Base-by-base conservation (phyloP, 164 flowering plant genomes). In the Nelumbo lutea region DNA sequence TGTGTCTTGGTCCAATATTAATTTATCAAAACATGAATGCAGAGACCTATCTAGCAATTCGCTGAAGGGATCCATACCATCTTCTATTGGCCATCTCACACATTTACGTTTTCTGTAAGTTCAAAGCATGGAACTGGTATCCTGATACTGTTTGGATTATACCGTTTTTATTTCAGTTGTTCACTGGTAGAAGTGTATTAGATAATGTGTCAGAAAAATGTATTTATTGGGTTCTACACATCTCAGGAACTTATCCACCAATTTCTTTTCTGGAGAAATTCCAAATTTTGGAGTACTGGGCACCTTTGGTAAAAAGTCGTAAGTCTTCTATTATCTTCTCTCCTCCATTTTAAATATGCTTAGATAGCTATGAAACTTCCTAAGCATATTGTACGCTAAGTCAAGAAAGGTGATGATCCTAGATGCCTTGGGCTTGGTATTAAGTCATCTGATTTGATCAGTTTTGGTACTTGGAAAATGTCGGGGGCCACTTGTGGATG, bases 11-110 rank as follows among this genome's bases (percentile, higher is more conserved):
- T 27, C 27, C 27, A 27, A 27, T 27, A 52, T 42, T 64, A 63
- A 58, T 53, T 1, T 40, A 27, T 45, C n/a, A 15, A n/a, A 65
- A n/a, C 42, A 40, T 55, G 51, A 38, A 57, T 79, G 72, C 69
- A 96, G 99, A 88, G 98, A 96, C 76, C 76, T 96, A 55, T 96
- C 99, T 43, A 93, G 96, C 84, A 96, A 96, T 80, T 82, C 87
- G 11, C 76, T 96, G 9, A 88, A 77, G 71, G 98, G 99, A 61
- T 83, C 93, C 10, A 86, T 96, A 72, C 98, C 99, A 66, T 80
- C 98, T 39, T 87, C 96, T 15, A 73, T 96, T 59, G 95, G 98
- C 13, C 83, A 76, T 27, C 91, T 96, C 40, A 71, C 73, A 44
- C 86, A 77, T 13, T 82, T 96, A 70, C 84, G 64, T 5, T 68